Base-by-base conservation (phyloP, 2,329 filamentous ascomycete genomes). In the Neofusicoccum cordaticola region DNA sequence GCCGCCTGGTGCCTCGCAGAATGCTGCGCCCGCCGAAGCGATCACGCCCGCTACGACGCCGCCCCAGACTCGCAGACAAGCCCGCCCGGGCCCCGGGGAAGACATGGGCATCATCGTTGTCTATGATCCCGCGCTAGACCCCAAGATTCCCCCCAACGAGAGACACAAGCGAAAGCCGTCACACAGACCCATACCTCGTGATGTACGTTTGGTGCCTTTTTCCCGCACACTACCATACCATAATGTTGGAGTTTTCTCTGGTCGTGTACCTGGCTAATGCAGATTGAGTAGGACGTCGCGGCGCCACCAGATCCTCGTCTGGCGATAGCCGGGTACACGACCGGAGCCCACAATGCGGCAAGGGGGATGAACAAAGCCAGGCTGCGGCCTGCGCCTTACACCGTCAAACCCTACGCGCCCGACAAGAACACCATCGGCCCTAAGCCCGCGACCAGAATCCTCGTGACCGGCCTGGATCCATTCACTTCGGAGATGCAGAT, bases 381-480 rank as follows among this genome's bases (percentile, higher is more conserved):
- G 71, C 81, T 88, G 73, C 90, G 86, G 73, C 86, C 85, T 70
- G 85, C 90, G 34, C 90, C 90, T 0, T 96, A 97, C 78, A 88
- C 90, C 66, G 80, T 97, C 60, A 91, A 88, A 74, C 89, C 90
- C 22, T 97, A 96, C 77, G 79, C 86, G 31, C 95, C 92, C 77
- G 93, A 98, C 74, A 88, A 87, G 71, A 92, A 92, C 4, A 96
- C 94, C 2, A 87, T 96, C 70, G 94, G 93, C 0, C 92, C 93
- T 27, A 92, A 92, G 0, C 94, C 94, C 13, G 92, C 95, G 1
- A 92, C 90, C 2, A 92, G 97, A 75, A 88, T 99, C 56, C 89
- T 98, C 3, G 92, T 97, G 19, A 93, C 89, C n/a, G 92, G 93
- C n/a, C 97, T 97, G 75, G 95, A 98, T 77, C 93, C 94, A 6